Conservation (phyloP, 2,329 filamentous ascomycete genomes). For the Amauroascus verrucosus region DNA sequence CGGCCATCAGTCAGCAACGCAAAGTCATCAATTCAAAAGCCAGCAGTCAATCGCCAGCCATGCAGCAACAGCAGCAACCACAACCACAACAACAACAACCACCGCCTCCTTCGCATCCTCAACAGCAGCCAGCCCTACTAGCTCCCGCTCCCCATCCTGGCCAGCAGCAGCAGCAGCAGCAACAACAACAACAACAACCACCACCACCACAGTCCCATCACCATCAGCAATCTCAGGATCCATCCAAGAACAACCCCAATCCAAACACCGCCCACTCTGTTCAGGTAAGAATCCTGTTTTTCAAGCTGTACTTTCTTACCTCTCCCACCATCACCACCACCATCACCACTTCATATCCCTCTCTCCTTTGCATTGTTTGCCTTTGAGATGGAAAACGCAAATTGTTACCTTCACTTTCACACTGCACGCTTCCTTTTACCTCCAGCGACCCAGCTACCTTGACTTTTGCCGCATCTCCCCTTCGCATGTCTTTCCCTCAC, state of each 20-base stretch:
- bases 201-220: constrained; percentile 2
- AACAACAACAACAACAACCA: constrained; percentile 1
- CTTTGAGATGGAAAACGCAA: not conserved
- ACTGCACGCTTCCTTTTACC: not conserved
- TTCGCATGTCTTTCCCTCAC: too few species aligned
- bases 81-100: not conserved
- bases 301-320: not conserved
- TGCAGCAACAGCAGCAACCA: constrained; percentile 1
- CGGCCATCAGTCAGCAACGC: constrained; percentile 1
- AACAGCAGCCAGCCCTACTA: constrained; percentile 24
- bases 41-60: not conserved
- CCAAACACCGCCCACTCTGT: constrained; percentile 5
- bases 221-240: constrained; percentile 10
- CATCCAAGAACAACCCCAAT: constrained; percentile 3
- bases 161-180: constrained; percentile 6
- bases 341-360: too few species aligned
- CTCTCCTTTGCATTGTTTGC: not conserved
- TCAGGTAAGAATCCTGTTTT: constrained; percentile 6
- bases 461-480: not conserved
- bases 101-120: constrained; percentile 26
- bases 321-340: not conserved
- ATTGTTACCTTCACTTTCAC: not conserved
- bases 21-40: not conserved
- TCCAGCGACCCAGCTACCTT: not conserved
- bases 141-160: constrained; percentile 34